Evolutionary conservation across 495 filamentous ascomycete species (phyloP), one percentile per base, ranked within the genome.

Genomic region (Elaphomyces granulatus): DNA sequence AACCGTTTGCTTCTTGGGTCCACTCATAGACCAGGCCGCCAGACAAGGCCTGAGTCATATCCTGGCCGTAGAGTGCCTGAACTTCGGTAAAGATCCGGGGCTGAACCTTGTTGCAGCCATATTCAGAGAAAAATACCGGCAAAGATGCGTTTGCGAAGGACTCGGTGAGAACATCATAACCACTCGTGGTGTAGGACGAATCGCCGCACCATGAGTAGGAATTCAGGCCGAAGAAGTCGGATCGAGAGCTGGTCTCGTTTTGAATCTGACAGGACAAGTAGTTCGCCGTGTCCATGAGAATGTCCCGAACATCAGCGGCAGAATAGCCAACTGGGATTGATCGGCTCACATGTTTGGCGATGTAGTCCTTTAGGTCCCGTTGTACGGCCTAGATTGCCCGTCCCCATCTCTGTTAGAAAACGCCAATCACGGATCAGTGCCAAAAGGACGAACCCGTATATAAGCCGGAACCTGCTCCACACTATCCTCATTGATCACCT

Each of bases 51-150:
- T 63, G 61, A 17, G 74, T 80, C 85, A 96, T 94, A 37, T 90
- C 57, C 18, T 66, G 45, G 41, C 85, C 73, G 59, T 96, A 94
- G 49, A 96, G 68, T 32, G 79, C 71, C 39, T 61, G 60, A 12
- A 94, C 80, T 58, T 96, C 88, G 44, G 74, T 76, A 67, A 94
- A 96, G 45, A 74, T 46, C 52, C 90, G 83, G 14, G 88, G 87
- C 28, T 63, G 60, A 20, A 79, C 75, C 17, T 71, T 63, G 70
- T 94, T 96, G 72, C 90, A 98, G 45, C 90, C 90, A 44, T 82
- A 96, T 61, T 98, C 90, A 49, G 83, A 88, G 70, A 92, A 94
- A 75, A 96, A 94, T 40, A 95, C 72, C 15, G 88, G 88, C 38
- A 94, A 69, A 20, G 78, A 78, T 40, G 73, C 77, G 45, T 72